Evolutionary conservation across 495 filamentous ascomycete species (phyloP), one percentile per base, ranked within the genome.

Genomic region (Astrocystis sublimbata): DNA sequence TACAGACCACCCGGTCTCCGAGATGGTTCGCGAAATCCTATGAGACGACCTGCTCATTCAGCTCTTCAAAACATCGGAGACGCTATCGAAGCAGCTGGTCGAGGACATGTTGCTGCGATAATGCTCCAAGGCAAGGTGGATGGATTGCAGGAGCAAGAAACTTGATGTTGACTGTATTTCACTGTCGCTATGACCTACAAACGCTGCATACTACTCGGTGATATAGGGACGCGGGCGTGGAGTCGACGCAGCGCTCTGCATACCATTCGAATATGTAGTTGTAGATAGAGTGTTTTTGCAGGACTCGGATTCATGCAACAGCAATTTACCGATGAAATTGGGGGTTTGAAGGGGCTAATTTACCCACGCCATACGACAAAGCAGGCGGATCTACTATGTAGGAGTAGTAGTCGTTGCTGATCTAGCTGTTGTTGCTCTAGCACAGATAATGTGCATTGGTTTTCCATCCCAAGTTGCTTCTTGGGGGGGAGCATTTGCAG

Each of bases 291-390:
- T n/a, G n/a, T n/a, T n/a, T n/a, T n/a, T n/a, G n/a, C n/a, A n/a
- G n/a, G n/a, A n/a, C n/a, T n/a, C n/a, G n/a, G n/a, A 35, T 52
- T 50, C 47, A 33, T 56, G 52, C 52, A 56, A 30, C n/a, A n/a
- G n/a, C n/a, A n/a, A n/a, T n/a, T n/a, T n/a, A n/a, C n/a, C n/a
- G n/a, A n/a, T 19, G 52, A 21, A 1, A 26, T 42, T 28, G 52
- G 42, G 42, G 42, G n/a, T n/a, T n/a, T 56, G 36, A 23, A 38
- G 31, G 35, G 33, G 46, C 30, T 40, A 54, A 26, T 38, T n/a
- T 10, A 35, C 49, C 15, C n/a, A 15, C 24, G n/a, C 12, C 6
- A 9, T 12, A 9, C 38, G 4, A 41, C 13, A 41, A n/a, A n/a
- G n/a, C 10, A 6, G 3, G 2, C 45, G 23, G 10, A 47, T n/a